Evolutionary conservation across 768 basidiomycete genomes (phyloP).

Genomic region (Crepidotus variabilis): DNA sequence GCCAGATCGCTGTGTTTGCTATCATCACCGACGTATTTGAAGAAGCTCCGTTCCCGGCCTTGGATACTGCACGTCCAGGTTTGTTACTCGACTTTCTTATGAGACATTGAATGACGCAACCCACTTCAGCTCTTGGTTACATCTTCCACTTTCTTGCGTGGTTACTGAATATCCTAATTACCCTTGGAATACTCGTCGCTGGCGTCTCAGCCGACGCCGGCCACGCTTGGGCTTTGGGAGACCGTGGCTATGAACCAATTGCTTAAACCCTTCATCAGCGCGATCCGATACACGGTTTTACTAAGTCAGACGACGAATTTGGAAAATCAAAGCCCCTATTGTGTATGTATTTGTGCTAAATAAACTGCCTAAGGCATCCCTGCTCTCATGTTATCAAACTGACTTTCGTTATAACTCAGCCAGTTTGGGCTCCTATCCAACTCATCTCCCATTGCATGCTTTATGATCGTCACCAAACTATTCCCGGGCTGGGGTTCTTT

Average conservation of each 20-base stretch:
- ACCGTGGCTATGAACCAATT: slow-evolving; percentile 56
- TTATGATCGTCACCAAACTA: slow-evolving; percentile 73
- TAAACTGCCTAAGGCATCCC: slow-evolving; percentile 45
- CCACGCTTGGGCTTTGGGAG: slow-evolving; percentile 74
- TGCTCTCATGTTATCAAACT: slow-evolving; percentile 75
- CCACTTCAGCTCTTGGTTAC: slow-evolving; percentile 51
- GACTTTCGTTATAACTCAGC: slow-evolving; percentile 71
- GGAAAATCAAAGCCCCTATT: neutral
- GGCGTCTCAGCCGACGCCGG: slow-evolving; percentile 62
- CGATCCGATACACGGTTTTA: neutral
- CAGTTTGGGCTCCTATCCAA: slow-evolving; percentile 75
- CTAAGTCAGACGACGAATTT: neutral
- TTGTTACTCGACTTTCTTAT: slow-evolving; percentile 13
- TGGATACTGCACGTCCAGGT: slow-evolving; percentile 62
- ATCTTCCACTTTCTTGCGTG: slow-evolving; percentile 59
- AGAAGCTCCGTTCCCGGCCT: slow-evolving; percentile 40
- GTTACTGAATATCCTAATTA: slow-evolving; percentile 50
- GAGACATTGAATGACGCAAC: neutral
- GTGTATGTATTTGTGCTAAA: neutral
- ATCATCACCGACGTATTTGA: slow-evolving; percentile 62
- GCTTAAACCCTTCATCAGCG: slow-evolving; percentile 2
- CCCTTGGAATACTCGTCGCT: slow-evolving; percentile 52
- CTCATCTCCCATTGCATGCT: slow-evolving; percentile 65
- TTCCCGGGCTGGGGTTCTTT: slow-evolving; percentile 69
- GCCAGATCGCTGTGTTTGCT: slow-evolving; percentile 58